A percentile compares a stretch with the other conserved stretches of the same genome.
phyloP scores from a whole-genome alignment of 371 early-diverging fungal genomes.

The Apophysomyces variabilis region DNA sequence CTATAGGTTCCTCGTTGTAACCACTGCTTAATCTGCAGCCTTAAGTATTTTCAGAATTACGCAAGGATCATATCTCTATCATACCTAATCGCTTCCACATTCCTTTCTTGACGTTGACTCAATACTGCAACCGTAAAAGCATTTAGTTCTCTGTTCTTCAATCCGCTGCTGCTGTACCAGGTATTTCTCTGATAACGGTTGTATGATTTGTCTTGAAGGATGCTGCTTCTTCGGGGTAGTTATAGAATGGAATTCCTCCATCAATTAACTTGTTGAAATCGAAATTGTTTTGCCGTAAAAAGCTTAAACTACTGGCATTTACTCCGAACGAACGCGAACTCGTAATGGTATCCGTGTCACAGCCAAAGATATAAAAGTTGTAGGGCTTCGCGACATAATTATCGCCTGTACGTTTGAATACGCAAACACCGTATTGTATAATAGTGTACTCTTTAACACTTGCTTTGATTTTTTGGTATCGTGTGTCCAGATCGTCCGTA shows the following conservation, averaged over 20 bases:
- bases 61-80: neutral
- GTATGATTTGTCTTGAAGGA: neutral
- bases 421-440: conserved; percentile 82
- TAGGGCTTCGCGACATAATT: conserved; percentile 76
- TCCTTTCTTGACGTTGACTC: neutral
- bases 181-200: neutral
- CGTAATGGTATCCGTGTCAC: conserved; percentile 29
- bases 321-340: conserved; percentile 62
- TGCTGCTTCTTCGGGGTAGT: conserved; percentile 37
- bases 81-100: neutral
- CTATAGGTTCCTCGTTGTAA: conserved; percentile 33
- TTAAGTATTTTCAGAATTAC: neutral
- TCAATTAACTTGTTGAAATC: conserved; percentile 76
- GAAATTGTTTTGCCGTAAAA: conserved; percentile 62
- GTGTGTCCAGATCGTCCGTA: conserved; percentile 53
- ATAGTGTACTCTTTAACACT: conserved; percentile 63
- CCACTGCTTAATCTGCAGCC: conserved; percentile 30
- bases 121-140: neutral
- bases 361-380: conserved; percentile 87
- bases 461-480: conserved; percentile 62
- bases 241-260: conserved; percentile 51
- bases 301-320: conserved; percentile 65
- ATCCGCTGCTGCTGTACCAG: neutral
- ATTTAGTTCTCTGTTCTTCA: neutral
- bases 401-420: conserved; percentile 63